These are phyloP conservation scores for Eruca vesicaria DNA, from an alignment of 441 rosid genomes.

Conservation along the genomic window DNA sequence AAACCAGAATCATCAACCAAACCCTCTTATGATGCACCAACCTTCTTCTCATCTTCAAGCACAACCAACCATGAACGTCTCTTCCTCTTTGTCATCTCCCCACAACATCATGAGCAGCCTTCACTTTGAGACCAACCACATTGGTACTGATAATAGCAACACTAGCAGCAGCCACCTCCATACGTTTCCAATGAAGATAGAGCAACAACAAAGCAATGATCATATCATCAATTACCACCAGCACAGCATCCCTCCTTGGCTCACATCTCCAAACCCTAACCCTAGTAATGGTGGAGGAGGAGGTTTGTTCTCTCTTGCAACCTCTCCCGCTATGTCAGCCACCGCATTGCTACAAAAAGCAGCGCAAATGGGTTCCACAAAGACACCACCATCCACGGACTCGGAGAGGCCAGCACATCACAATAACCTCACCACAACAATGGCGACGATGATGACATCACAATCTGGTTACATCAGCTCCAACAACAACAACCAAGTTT, in stretches of 20 bases:
- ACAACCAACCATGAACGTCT: slow-evolving; percentile 25
- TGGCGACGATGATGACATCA: slow-evolving; percentile 39
- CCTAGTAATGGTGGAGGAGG: slow-evolving; percentile 44
- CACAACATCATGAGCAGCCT: slow-evolving; percentile 36
- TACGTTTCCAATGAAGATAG: slow-evolving; percentile 33
- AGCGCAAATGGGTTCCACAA: slow-evolving; percentile 84
- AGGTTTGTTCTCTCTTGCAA: slow-evolving; percentile 34
- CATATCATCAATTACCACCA: slow-evolving; percentile 24
- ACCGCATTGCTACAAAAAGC: slow-evolving; percentile 95
- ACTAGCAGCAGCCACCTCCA: slow-evolving; percentile 30
- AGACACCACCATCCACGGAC: slow-evolving; percentile 28
- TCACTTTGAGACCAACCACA: slow-evolving; percentile 28
- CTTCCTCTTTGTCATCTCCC: slow-evolving; percentile 28
- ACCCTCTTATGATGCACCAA: slow-evolving; percentile 22
- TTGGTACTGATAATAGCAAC: slow-evolving; percentile 16
- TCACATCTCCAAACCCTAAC: slow-evolving; percentile 46
- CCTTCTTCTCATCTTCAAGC: slow-evolving; percentile 22
- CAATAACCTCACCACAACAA: slow-evolving; percentile 29
- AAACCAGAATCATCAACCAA: slow-evolving; percentile 36
- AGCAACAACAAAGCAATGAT: slow-evolving; percentile 29
- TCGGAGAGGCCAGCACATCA: slow-evolving; percentile 42
- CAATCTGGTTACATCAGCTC: slow-evolving; percentile 19
- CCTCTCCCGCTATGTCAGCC: slow-evolving; percentile 75
- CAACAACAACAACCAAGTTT: slow-evolving; percentile 19
- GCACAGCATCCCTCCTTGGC: slow-evolving; percentile 36